Conservation (phyloP, 179 eudicot species). For the Corrigiola litoralis region DNA sequence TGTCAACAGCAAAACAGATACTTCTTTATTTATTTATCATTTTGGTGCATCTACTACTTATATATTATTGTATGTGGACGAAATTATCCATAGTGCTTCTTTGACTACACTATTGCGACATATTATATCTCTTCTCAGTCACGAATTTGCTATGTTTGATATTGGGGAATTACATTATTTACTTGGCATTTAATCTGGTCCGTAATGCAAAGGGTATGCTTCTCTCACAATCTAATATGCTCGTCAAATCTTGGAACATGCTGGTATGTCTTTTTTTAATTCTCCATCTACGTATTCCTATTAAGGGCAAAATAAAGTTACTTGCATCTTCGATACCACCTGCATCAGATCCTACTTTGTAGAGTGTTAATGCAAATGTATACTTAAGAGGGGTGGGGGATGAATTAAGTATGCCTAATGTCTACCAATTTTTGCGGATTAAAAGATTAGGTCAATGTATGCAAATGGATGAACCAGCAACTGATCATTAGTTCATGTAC, state of each 20-base stretch:
- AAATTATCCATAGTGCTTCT: background rate
- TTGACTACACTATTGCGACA: background rate
- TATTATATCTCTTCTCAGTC: background rate
- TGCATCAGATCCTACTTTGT: too few species aligned
- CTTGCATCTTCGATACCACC: too few species aligned
- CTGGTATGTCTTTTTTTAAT: background rate
- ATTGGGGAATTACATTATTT: background rate
- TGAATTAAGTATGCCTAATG: too few species aligned
- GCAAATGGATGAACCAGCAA: too few species aligned
- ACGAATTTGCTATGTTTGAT: background rate
- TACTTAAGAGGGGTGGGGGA: too few species aligned
- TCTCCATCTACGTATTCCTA: background rate
- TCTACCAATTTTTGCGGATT: too few species aligned
- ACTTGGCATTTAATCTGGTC: background rate
- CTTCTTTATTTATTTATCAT: background rate
- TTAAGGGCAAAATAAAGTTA: too few species aligned
- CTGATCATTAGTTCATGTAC: too few species aligned
- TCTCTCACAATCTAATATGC: background rate
- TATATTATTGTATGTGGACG: background rate
- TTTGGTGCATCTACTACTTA: background rate
- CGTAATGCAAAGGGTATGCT: background rate
- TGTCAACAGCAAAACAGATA: background rate
- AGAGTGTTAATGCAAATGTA: too few species aligned
- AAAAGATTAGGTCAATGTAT: too few species aligned
- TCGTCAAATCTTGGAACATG: background rate